phyloP scores from a whole-genome alignment of 169 alveolate species.

The Theileria orientalis region DNA sequence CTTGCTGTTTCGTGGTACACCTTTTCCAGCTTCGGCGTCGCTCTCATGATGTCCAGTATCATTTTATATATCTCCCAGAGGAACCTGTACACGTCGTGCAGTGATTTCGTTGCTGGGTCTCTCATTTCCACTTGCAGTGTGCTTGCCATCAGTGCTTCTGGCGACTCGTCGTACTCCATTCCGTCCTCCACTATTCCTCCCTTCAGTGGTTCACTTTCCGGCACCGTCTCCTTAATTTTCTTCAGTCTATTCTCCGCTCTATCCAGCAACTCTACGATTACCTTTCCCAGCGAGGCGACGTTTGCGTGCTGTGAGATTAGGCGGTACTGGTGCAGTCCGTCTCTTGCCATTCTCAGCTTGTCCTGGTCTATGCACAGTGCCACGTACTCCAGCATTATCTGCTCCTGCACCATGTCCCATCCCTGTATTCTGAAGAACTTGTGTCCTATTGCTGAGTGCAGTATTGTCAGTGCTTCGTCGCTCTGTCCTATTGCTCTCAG shows the following conservation, averaged over 20 bases:
- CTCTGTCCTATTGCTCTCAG: constrained; percentile 86
- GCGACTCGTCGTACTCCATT: constrained; percentile 74
- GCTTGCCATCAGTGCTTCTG: constrained; percentile 81
- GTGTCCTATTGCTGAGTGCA: constrained; percentile 87
- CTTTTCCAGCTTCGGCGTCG: constrained; percentile 90
- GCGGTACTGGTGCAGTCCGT: constrained; percentile 88
- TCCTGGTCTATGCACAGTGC: constrained; percentile 85
- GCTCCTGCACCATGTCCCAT: constrained; percentile 89
- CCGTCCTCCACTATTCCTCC: constrained; percentile 60
- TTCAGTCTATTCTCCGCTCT: constrained; percentile 85
- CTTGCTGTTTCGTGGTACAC: constrained; percentile 94
- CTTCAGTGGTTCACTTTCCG: constrained; percentile 41
- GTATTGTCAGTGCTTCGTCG: constrained; percentile 85
- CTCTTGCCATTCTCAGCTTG: constrained; percentile 86
- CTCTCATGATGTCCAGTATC: constrained; percentile 90
- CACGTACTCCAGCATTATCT: constrained; percentile 85
- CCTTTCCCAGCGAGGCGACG: constrained; percentile 87
- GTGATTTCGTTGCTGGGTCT: constrained; percentile 74
- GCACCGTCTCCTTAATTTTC: constrained; percentile 72
- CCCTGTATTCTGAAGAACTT: constrained; percentile 84
- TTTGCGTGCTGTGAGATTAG: constrained; percentile 87
- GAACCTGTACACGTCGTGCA: constrained; percentile 84
- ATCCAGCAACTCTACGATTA: constrained; percentile 84
- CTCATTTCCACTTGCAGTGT: constrained; percentile 82
- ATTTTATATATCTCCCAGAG: constrained; percentile 94